These are phyloP conservation scores for Litsea cubeba DNA, from an alignment of 164 flowering plant genomes.

Conservation along the genomic window DNA sequence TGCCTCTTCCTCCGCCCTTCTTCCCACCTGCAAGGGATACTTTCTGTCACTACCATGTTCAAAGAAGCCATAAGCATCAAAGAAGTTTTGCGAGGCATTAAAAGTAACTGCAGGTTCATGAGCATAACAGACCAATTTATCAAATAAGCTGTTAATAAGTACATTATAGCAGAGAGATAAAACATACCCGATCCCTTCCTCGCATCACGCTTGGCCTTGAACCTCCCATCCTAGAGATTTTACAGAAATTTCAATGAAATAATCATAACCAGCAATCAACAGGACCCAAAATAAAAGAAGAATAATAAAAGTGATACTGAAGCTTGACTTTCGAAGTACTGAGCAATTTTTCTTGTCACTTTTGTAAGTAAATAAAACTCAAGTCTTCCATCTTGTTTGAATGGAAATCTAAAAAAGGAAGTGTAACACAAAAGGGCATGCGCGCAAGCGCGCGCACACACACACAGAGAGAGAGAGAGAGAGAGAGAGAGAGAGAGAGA, in stretches of 20 bases:
- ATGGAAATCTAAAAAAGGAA: no score
- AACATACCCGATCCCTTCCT: conserved; percentile 84
- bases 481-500: no score
- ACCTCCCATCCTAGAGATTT: conserved; percentile 81
- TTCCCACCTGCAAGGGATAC: conserved; percentile 61
- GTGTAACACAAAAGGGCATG: no score
- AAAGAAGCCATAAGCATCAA: background rate
- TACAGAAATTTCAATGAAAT: conserved; percentile 25
- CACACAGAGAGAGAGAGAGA: no score
- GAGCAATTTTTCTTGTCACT: no score
- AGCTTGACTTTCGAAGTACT: background rate
- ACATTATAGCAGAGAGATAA: conserved; percentile 6
- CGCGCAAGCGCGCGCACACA: no score
- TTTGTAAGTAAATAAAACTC: no score
- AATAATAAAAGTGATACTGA: background rate
- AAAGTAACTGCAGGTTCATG: background rate
- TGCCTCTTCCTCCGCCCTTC: conserved; percentile 61
- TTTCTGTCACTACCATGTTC: background rate
- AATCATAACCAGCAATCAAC: background rate
- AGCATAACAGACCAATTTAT: background rate
- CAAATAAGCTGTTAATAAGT: background rate
- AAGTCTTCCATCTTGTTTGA: no score
- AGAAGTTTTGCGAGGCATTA: background rate
- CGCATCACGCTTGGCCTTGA: conserved; percentile 92
- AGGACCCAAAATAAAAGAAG: background rate